phyloP scores from a whole-genome alignment of 495 filamentous ascomycete genomes.

The Neurospora sp. region DNA sequence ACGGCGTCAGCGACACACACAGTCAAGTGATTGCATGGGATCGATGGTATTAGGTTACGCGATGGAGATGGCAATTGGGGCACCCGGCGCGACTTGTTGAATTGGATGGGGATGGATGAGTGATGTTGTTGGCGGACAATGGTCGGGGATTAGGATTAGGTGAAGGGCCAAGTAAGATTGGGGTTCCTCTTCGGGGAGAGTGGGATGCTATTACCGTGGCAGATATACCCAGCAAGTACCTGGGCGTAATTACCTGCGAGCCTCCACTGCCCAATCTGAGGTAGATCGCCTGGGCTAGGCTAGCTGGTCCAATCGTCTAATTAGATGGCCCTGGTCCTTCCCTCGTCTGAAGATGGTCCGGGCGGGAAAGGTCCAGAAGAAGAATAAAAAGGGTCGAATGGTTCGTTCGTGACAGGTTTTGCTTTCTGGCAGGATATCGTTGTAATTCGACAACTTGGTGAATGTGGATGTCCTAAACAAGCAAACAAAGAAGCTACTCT shows the following conservation, averaged over 20 bases:
- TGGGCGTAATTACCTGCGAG: background rate
- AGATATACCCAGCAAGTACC: background rate
- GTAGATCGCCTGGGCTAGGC: background rate
- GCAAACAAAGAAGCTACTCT: background rate
- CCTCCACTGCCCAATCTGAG: background rate
- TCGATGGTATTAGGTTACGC: background rate
- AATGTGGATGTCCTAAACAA: background rate
- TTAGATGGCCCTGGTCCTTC: background rate
- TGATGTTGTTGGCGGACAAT: background rate
- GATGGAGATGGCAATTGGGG: background rate
- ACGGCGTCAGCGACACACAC: background rate
- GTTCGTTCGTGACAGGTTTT: background rate
- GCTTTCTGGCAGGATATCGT: background rate
- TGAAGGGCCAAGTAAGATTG: background rate
- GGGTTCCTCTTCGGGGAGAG: background rate
- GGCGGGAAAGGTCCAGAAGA: background rate
- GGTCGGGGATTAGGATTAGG: background rate
- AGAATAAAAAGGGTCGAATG: background rate
- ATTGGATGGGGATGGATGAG: background rate
- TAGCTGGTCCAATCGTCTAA: background rate
- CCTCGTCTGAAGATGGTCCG: background rate
- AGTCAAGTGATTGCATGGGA: background rate
- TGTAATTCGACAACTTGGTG: background rate
- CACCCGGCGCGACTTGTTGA: background rate
- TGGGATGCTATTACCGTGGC: background rate